Evolutionary conservation across 495 filamentous ascomycete genomes (phyloP), one percentile per base, ranked within the genome.

Genomic region (Staphylotrichum longicolle): DNA sequence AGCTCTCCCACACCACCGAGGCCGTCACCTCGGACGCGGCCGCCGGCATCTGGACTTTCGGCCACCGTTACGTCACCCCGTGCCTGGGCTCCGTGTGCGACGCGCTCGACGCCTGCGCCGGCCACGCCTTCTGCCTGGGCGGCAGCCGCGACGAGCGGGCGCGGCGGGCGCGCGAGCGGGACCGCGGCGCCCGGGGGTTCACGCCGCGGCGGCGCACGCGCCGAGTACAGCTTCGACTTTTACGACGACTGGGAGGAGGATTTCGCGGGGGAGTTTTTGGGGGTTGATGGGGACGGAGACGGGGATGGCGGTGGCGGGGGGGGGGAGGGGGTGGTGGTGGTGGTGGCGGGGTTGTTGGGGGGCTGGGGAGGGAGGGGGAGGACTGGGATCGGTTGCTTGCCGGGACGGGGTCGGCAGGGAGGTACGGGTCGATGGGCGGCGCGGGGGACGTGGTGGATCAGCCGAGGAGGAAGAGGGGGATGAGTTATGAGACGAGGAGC

Each of bases 231-330:
- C 63, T 98, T 98, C 66, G 95, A 96, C 66, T 98, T 98, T 78
- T 98, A 98, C 77, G 94, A 98, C 71, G 93, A 96, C 69, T 96
- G 93, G 91, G 91, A 96, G 57, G 91, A 92, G 56, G 81, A 71
- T n/a, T 72, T 62, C 9, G 27, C n/a, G 8, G 39, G 6, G 53
- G 91, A 92, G 57, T 80, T 68, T 15, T 71, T 72, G 37, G 72
- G 75, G 32, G 71, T 67, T 11, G 55, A 8, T 30, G 57, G 54
- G 27, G 37, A 10, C n/a, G 54, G 54, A 11, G 44, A 70, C 93
- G 55, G 86, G 85, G 32, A 80, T 80, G 65, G 75, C 71, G 75
- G 67, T 70, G 70, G 70, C 6, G 89, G 86, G 5, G 64, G 51
- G 63, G 57, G n/a, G 52, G 52, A n/a, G 56, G 63, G n/a, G 60